These are phyloP conservation scores for Ophiocordyceps sinensis DNA, from an alignment of 2,329 filamentous ascomycete genomes.

Conservation along the genomic window DNA sequence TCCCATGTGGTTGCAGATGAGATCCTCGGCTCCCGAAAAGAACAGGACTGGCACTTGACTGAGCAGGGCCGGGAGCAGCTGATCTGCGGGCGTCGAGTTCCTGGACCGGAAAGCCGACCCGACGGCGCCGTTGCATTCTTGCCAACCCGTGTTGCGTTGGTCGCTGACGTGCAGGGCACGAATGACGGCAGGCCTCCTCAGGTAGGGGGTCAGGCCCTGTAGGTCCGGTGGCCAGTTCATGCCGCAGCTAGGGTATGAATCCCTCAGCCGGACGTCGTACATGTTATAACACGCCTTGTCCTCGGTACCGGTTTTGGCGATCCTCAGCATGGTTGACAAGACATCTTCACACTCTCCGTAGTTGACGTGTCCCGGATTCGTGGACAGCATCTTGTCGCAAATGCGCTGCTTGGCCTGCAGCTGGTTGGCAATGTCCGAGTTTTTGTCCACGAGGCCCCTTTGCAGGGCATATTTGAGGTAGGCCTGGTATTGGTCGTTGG, in stretches of 20 bases:
- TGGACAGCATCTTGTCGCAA: slow-evolving; percentile 50
- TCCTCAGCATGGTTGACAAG: slow-evolving; percentile 54
- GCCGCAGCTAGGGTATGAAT: slow-evolving; percentile 71
- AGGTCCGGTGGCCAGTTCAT: slow-evolving; percentile 98
- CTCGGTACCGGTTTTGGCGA: slow-evolving; percentile 42
- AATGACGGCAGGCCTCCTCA: slow-evolving; percentile 67
- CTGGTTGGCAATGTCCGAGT: slow-evolving; percentile 45
- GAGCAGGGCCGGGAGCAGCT: slow-evolving; percentile 65
- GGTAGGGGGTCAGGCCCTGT: slow-evolving; percentile 61
- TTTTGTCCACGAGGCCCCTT: slow-evolving; percentile 55
- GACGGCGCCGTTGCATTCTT: slow-evolving; percentile 75
- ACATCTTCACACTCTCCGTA: slow-evolving; percentile 60
- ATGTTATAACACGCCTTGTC: slow-evolving; percentile 68
- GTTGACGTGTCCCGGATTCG: slow-evolving; percentile 41
- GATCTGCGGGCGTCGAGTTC: slow-evolving; percentile 58
- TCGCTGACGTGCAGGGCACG: slow-evolving; percentile 68
- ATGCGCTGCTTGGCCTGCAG: slow-evolving; percentile 55
- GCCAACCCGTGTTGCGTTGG: slow-evolving; percentile 78
- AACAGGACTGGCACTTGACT: slow-evolving; percentile 65
- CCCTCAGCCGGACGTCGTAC: slow-evolving; percentile 85
- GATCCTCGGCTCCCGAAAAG: slow-evolving; percentile 85
- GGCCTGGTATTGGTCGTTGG: slow-evolving; percentile 74
- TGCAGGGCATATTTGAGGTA: slow-evolving; percentile 75
- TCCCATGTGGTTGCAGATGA: slow-evolving; percentile 95
- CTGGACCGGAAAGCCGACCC: slow-evolving; percentile 52